Base-by-base conservation (phyloP, 441 rosid genomes). In the Populus hybrid region DNA sequence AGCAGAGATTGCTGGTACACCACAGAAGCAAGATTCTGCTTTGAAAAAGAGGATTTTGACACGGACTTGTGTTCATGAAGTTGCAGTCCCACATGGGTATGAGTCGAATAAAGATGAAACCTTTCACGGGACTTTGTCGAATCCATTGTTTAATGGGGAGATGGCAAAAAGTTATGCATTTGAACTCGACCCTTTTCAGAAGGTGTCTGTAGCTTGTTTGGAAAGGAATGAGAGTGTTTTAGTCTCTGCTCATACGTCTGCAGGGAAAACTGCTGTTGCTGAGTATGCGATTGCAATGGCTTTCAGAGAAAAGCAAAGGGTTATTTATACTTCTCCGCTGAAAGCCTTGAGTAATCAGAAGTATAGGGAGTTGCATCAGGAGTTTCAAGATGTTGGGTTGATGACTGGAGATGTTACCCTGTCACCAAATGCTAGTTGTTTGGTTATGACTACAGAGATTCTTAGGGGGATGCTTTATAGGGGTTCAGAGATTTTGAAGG, bases 241-340 rank as follows among this genome's bases (percentile, higher is more conserved):
- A 77, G 99, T 95, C 38, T 95, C 99, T n/a, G 99, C 99, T 0
- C 99, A 95, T 77, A 95, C 98, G 0, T 95, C 99, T 26, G 99
- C 99, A 0, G 99, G 99, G 65, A 95, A 95, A 82, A 95, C 98
- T 28, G 99, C 97, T 0, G 98, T 95, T 50, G 99, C 99, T 0
- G 99, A 95, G 91, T 95, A 95, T 81, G 97, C 99, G 6, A 91
- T 95, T 65, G 98, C 98, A 14, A 95, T 93, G 99, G 92, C 97
- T 6, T 95, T 95, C 70, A 91, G 96, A 78, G 99, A 92, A 59
- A 95, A 90, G 84, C 99, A 95, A 79, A 85, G 98, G 83, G 99
- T 95, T 70, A 88, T 95, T 32, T 95, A 93, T 75, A 95, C 99
- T 40, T 95, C 99, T 0, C 99, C 99, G 0, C 84, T 95, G 88